Evolutionary conservation across 257 asterid genomes (phyloP), one percentile per base, ranked within the genome.

Genomic region (Scutellaria minor): DNA sequence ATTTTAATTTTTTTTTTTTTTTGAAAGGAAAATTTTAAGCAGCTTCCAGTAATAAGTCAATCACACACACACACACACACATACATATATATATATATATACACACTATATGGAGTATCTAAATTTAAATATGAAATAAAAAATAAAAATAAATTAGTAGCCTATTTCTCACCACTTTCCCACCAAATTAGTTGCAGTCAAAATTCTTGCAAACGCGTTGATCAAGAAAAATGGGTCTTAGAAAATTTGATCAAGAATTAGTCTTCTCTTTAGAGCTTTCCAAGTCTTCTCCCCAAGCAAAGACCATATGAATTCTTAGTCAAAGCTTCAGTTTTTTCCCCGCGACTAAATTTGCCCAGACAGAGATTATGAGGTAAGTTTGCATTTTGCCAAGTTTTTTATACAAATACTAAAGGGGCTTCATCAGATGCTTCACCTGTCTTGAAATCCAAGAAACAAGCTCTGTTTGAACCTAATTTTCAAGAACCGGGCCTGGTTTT

Each of bases 121-220:
- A 24, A 24, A 24, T 24, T 24, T 24, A 24, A 24, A 24, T 24
- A 24, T 24, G 27, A 24, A 24, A 24, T 0, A 24, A 24, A 0
- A 24, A 31, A 31, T 31, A 31, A 31, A 31, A 31, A 0, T 18
- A 18, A 11, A 58, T 9, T 7, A 56, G 6, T 20, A 5, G 9
- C 8, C 15, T 7, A 12, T 39, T 58, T 72, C 54, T 75, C 73
- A 31, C 5, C 5, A 31, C 51, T 53, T 67, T 81, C 77, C 78
- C 83, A 79, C 77, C 63, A 31, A 5, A 18, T 18, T 18, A 51
- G 1, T 57, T 8, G 15, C 24, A 70, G 77, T 74, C 78, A 79
- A 70, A 18, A 79, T 53, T 76, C 74, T 20, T 7, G 40, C 53
- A 70, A 62, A 77, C 83, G 78, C 78, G 86, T 82, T 79, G 80